A percentile compares a stretch with the other conserved stretches of the same genome.
These are phyloP conservation scores for Neurospora africana DNA, from an alignment of 495 filamentous ascomycete species.

Conservation along the genomic window DNA sequence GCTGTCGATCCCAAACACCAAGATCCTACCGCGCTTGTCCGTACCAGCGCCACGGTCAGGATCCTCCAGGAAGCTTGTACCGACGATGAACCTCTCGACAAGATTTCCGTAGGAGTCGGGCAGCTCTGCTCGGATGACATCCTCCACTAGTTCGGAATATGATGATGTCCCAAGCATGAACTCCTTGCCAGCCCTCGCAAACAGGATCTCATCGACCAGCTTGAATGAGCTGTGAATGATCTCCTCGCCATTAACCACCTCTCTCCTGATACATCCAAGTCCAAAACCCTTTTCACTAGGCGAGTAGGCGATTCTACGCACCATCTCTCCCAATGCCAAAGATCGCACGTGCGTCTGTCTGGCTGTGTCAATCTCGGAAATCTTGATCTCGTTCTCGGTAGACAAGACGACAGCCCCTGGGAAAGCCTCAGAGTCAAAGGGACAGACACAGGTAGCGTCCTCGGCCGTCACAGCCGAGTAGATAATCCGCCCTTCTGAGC, in stretches of 20 bases:
- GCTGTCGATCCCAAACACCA: conserved; percentile 73
- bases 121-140: conserved; percentile 71
- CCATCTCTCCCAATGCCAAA: conserved; percentile 66
- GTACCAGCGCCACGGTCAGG: conserved; percentile 22
- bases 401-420: conserved; percentile 73
- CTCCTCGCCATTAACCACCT: conserved; percentile 37
- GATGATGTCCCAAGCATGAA: conserved; percentile 39
- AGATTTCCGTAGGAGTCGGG: conserved; percentile 47
- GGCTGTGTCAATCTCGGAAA: conserved; percentile 72
- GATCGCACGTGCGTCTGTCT: conserved; percentile 79
- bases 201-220: conserved; percentile 43
- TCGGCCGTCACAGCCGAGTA: conserved; percentile 96
- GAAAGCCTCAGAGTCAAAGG: conserved; percentile 72
- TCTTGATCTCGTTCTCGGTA: conserved; percentile 63
- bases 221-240: conserved; percentile 37
- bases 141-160: conserved; percentile 70
- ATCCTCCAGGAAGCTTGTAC: conserved; percentile 68
- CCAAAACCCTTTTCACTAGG: conserved; percentile 70
- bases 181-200: conserved; percentile 32
- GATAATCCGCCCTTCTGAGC: conserved; percentile 72
- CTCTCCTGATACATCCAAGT: conserved; percentile 69
- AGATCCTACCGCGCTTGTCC: conserved; percentile 59
- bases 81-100: conserved; percentile 77
- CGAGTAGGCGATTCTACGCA: conserved; percentile 81
- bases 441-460: conserved; percentile 65